Percentiles rank a stretch among this genome's conserved stretches.
Evolutionary conservation across 2,329 filamentous ascomycete species (phyloP).

Genomic region (Alternaria infectoria): DNA sequence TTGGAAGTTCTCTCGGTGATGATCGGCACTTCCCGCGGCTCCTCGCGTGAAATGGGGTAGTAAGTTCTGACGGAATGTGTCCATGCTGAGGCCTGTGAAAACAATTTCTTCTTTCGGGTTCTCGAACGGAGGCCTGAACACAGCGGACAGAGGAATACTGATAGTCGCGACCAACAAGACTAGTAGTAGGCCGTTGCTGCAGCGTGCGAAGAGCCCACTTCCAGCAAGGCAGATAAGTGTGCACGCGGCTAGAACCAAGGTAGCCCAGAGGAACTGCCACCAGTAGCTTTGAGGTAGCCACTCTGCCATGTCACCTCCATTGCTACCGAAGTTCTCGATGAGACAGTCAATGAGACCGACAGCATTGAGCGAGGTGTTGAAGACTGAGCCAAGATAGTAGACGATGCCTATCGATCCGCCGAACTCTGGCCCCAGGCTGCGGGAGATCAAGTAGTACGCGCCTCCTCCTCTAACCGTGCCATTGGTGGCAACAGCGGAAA

Average conservation of each 20-base stretch:
- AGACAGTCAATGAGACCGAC: constrained; percentile 86
- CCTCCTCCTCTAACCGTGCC: constrained; percentile 87
- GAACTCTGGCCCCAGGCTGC: constrained; percentile 85
- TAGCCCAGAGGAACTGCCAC: constrained; percentile 78
- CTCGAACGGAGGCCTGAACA: constrained; percentile 71
- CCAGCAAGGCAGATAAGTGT: constrained; percentile 79
- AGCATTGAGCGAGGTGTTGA: constrained; percentile 87
- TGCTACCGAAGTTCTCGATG: constrained; percentile 72
- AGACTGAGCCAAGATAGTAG: constrained; percentile 82
- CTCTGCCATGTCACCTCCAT: constrained; percentile 62
- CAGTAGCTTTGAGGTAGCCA: constrained; percentile 74
- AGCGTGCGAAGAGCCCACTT: constrained; percentile 78
- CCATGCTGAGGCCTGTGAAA: constrained; percentile 77
- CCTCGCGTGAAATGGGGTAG: constrained; percentile 70
- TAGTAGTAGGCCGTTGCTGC: constrained; percentile 76
- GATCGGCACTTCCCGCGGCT: constrained; percentile 66
- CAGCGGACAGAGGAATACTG: constrained; percentile 81
- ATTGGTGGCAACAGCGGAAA: constrained; percentile 89
- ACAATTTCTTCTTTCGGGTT: constrained; percentile 68
- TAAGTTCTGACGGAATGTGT: constrained; percentile 76
- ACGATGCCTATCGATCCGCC: constrained; percentile 86
- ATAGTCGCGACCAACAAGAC: constrained; percentile 75
- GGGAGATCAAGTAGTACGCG: constrained; percentile 87
- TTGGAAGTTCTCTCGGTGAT: constrained; percentile 73
- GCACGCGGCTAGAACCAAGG: constrained; percentile 72